Conservation (phyloP, 1,139 yeast genomes). For the Candida buenavistaensis region DNA sequence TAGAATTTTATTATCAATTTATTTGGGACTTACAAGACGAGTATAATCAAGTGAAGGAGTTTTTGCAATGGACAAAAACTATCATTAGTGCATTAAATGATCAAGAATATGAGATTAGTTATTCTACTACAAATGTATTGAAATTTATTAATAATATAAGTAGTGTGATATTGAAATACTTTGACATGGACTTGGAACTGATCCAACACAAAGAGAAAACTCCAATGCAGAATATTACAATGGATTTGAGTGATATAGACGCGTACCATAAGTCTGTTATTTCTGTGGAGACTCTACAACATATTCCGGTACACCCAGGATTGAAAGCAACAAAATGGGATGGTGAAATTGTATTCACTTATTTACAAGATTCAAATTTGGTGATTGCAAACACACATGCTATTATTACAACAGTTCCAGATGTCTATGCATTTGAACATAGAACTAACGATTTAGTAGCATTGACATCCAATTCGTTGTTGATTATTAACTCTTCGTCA, state of each 20-base stretch:
- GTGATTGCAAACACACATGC: slow-evolving; percentile 14
- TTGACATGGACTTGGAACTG: slow-evolving; percentile 13
- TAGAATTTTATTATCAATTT: slow-evolving; percentile 38
- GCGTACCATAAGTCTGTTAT: slow-evolving; percentile 10
- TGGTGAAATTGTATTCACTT: slow-evolving; percentile 8
- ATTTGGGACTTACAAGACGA: slow-evolving; percentile 55
- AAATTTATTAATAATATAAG: slow-evolving; percentile 30
- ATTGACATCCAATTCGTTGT: slow-evolving; percentile 6
- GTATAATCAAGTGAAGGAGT: slow-evolving; percentile 50
- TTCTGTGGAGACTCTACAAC: slow-evolving; percentile 3
- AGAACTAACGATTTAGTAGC: slow-evolving; percentile 10
- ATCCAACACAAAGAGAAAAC: not conserved
- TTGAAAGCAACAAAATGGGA: slow-evolving; percentile 6
- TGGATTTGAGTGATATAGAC: slow-evolving; percentile 3
- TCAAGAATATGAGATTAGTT: slow-evolving; percentile 8
- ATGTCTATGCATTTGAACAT: slow-evolving; percentile 11
- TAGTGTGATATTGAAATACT: slow-evolving; percentile 25
- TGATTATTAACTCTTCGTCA: slow-evolving; percentile 9
- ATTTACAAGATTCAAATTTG: slow-evolving; percentile 16
- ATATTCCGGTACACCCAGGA: slow-evolving; percentile 8
- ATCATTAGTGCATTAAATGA: slow-evolving; percentile 32
- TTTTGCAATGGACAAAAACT: slow-evolving; percentile 48
- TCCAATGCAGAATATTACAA: not conserved
- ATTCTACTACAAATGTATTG: slow-evolving; percentile 24
- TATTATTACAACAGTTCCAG: slow-evolving; percentile 6